Evolutionary conservation across 164 flowering plant species (phyloP), one percentile per base, ranked within the genome.

Genomic region (Litsea cubeba): DNA sequence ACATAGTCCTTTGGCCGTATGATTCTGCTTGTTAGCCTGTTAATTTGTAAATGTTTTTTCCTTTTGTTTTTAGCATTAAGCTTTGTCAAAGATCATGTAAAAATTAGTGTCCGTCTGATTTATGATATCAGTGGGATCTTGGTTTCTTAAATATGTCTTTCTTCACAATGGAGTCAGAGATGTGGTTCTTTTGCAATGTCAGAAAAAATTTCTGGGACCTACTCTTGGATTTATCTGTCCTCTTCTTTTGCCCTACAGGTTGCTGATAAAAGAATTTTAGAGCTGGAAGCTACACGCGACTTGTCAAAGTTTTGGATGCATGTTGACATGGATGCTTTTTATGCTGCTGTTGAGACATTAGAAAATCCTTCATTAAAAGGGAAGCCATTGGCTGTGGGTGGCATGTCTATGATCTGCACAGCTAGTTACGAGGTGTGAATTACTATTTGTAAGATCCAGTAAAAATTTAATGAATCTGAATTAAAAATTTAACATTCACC

Each of bases 301-400:
- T 83, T 93, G 14, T 84, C 93, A 62, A 90, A 86, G 81, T 82
- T 82, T 71, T 95, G 99, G 99, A 80, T 95, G 35, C 99, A 95
- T 84, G 91, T 95, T 62, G 99, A 95, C 81, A 95, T 95, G 98
- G 99, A 95, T 90, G 99, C 97, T 71, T 95, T 95, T 71, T 95
- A 92, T 87, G 99, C 99, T 49, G 96, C 98, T 75, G 99, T 91
- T 74, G 99, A 93, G 81, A 95, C 95, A 51, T 76, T 93, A 76
- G 87, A 81, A 71, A 81, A 93, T 76, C 94, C 95, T 73, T 87
- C 95, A 26, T 73, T 95, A 54, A 85, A 84, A 73, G 97, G 94
- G 26, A 92, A 89, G 76, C 98, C 99, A 57, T 85, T 95, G 94
- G 99, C 97, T 79, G 99, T 95, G 82, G 99, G 99, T 15, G 20